Conservation (phyloP, 2,329 filamentous ascomycete genomes). For the Ceratocystis lukuohia region DNA sequence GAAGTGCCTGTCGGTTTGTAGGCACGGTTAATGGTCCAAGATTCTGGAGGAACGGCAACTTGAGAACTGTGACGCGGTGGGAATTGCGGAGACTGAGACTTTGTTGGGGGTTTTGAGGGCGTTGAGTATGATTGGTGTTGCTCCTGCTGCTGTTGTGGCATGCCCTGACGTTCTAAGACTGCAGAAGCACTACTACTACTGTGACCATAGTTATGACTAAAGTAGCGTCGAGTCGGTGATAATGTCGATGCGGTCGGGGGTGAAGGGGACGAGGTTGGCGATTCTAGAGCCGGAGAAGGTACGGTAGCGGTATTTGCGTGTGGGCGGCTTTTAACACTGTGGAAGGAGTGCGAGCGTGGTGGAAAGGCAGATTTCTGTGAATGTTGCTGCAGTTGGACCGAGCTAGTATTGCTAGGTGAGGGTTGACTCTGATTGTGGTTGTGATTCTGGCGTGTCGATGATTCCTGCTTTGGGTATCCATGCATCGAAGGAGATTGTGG, state of each 20-base stretch:
- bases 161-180: not conserved
- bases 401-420: not conserved
- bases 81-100: constrained; percentile 7
- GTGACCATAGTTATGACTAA: constrained; percentile 14
- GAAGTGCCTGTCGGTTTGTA: constrained; percentile 3
- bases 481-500: not conserved
- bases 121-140: not conserved
- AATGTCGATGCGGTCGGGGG: constrained; percentile 5
- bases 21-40: constrained; percentile 10
- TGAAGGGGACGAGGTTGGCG: constrained; percentile 12
- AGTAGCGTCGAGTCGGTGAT: constrained; percentile 11
- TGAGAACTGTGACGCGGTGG: constrained; percentile 13
- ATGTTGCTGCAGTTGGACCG: constrained; percentile 3
- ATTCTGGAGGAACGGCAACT: constrained; percentile 9
- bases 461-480: not conserved
- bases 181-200: not conserved
- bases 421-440: not conserved
- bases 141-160: not conserved
- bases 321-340: constrained; percentile 9
- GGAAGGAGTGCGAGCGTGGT: constrained; percentile 16
- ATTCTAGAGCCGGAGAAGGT: no score
- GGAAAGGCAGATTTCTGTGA: constrained; percentile 3
- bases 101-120: constrained; percentile 7
- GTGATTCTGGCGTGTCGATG: not conserved
- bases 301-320: not conserved